These are phyloP conservation scores for Metarhizium anisopliae DNA, from an alignment of 2,329 filamentous ascomycete species.

Conservation along the genomic window DNA sequence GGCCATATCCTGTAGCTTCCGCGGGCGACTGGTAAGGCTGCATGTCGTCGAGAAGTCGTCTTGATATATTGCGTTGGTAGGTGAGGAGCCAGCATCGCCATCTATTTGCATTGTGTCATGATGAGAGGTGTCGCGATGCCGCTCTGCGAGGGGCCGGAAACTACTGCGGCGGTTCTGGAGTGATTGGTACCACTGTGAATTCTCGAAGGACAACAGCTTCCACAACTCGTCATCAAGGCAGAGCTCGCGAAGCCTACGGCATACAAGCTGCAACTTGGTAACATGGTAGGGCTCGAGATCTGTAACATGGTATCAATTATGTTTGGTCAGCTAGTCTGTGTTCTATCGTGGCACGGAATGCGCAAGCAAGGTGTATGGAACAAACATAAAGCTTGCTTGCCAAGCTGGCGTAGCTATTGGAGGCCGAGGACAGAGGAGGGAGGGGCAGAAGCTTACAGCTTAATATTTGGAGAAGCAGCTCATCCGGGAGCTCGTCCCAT, in stretches of 20 bases:
- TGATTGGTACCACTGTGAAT: constrained; percentile 56
- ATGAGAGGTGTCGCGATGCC: neutral
- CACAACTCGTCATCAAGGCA: constrained; percentile 70
- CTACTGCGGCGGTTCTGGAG: constrained; percentile 36
- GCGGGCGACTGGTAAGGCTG: constrained; percentile 9
- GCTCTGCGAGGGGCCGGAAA: constrained; percentile 16
- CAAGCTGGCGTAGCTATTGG: neutral
- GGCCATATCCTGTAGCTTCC: constrained; percentile 46
- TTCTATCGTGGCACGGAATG: neutral
- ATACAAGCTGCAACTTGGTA: constrained; percentile 60
- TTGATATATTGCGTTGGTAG: neutral
- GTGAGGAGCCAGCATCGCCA: neutral
- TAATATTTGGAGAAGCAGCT: constrained; percentile 55
- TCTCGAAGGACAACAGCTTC: constrained; percentile 64
- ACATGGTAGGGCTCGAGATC: constrained; percentile 34
- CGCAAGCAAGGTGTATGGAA: neutral
- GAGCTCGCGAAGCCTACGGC: constrained; percentile 53
- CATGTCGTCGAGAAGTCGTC: neutral
- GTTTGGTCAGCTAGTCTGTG: neutral
- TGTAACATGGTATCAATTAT: constrained; percentile 8
- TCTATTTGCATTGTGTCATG: constrained; percentile 9
- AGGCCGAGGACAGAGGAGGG: neutral
- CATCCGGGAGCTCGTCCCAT: constrained; percentile 49
- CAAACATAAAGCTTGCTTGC: neutral
- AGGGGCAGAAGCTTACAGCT: constrained; percentile 37